A percentile compares a stretch with the other conserved stretches of the same genome.
phyloP scores from a whole-genome alignment of 139 green algal species.

The Tetraselmis chui region DNA sequence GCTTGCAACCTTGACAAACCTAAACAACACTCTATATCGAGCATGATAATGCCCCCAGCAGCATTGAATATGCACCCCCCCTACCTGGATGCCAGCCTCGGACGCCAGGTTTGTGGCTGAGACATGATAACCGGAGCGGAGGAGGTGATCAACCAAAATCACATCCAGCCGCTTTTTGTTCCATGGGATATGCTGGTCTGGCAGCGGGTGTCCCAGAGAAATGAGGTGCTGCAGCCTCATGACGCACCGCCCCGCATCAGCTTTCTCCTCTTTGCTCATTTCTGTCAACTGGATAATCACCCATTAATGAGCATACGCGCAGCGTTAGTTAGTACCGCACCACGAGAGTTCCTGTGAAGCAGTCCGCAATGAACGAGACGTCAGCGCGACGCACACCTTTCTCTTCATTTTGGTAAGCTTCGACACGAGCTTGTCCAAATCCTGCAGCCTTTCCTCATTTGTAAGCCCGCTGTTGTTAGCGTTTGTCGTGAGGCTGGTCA shows the following conservation, averaged over 20 bases:
- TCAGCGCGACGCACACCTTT: not conserved
- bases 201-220: not conserved
- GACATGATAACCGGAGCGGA: slow-evolving; percentile 54
- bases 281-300: not conserved
- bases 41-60: too few relatives aligned
- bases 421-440: not conserved
- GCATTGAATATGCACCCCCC: too few relatives aligned
- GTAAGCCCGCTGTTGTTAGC: not conserved
- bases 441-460: not conserved
- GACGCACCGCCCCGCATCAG: not conserved
- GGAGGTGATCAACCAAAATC: slow-evolving; percentile 74
- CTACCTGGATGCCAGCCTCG: slow-evolving; percentile 25
- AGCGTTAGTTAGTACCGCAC: too few relatives aligned
- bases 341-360: too few relatives aligned
- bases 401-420: not conserved
- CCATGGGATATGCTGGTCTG: slow-evolving; percentile 39
- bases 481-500: not conserved
- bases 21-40: slow-evolving; percentile 5
- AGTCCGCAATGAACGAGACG: too few relatives aligned
- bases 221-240: not conserved
- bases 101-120: slow-evolving; percentile 20
- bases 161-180: slow-evolving; percentile 55
- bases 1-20: too few relatives aligned
- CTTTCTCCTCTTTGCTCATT: not conserved
- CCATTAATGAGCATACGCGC: too few relatives aligned